Evolutionary conservation across 495 filamentous ascomycete species (phyloP).

Genomic region (Penicillium paradoxum): DNA sequence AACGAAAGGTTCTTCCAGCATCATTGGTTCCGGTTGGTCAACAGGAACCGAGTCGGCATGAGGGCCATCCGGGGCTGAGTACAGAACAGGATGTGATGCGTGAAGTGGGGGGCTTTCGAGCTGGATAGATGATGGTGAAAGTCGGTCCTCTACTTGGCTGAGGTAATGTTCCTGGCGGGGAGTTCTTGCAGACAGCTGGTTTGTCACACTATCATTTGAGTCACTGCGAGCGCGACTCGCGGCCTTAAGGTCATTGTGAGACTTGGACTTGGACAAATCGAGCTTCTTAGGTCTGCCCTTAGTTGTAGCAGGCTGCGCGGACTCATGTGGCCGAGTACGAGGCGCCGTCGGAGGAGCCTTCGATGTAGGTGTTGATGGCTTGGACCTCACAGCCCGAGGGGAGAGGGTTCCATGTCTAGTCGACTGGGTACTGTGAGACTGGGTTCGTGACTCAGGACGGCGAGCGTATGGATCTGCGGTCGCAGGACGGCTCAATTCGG

Average conservation of each 20-base stretch:
- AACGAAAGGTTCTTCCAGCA: slow-evolving; percentile 8
- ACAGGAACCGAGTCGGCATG: slow-evolving; percentile 5
- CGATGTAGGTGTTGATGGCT: slow-evolving; percentile 27
- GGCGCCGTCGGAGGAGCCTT: slow-evolving; percentile 20
- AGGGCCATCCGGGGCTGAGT: slow-evolving; percentile 1
- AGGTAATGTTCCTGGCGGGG: slow-evolving; percentile 36
- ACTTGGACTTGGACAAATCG: slow-evolving; percentile 34
- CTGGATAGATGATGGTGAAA: slow-evolving; percentile 30
- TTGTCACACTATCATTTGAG: slow-evolving; percentile 24
- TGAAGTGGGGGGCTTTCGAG: slow-evolving; percentile 26
- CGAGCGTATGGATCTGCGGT: slow-evolving; percentile 56
- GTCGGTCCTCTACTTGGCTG: slow-evolving; percentile 58
- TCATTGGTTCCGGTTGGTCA: slow-evolving; percentile 13
- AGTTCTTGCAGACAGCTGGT: slow-evolving; percentile 13
- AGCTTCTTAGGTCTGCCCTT: slow-evolving; percentile 36
- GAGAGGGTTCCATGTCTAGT: slow-evolving; percentile 39
- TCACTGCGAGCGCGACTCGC: slow-evolving; percentile 22
- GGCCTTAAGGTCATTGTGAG: slow-evolving; percentile 19
- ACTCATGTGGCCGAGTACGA: slow-evolving; percentile 31
- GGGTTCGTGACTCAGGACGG: slow-evolving; percentile 28
- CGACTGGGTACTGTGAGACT: slow-evolving; percentile 18
- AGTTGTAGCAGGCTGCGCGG: slow-evolving; percentile 21
- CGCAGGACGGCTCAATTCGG: slow-evolving; percentile 49
- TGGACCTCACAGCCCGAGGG: slow-evolving; percentile 32
- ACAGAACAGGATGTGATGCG: slow-evolving; percentile 13